Conservation (phyloP, 1,284 basidiomycete genomes). For the Ustilago nuda region DNA sequence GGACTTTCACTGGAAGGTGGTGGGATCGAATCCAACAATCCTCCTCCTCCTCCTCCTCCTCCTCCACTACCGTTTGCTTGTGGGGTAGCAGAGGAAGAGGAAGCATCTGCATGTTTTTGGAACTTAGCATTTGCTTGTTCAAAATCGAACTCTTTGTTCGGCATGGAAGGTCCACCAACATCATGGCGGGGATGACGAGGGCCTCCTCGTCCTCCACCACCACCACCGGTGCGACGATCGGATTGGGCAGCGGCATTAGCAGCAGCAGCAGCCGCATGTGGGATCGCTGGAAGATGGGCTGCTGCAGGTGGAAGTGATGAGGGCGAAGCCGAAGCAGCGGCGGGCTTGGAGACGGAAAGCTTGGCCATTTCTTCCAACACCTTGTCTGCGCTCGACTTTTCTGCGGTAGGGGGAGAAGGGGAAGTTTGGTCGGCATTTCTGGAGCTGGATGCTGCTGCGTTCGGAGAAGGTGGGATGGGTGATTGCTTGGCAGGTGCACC, state of each 20-base stretch:
- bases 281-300: conserved; percentile 51
- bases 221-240: conserved; percentile 25
- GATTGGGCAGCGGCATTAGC: conserved; percentile 30
- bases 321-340: conserved; percentile 24
- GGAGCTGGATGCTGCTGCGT: conserved; percentile 16
- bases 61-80: neutral
- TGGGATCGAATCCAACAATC: conserved; percentile 61
- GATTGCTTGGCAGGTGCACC: conserved; percentile 30
- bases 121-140: conserved; percentile 67
- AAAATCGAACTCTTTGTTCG: conserved; percentile 65
- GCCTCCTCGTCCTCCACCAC: neutral
- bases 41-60: conserved; percentile 11
- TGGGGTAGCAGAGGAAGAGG: neutral
- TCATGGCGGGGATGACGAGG: conserved; percentile 1
- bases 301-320: conserved; percentile 34
- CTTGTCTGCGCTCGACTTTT: conserved; percentile 49
- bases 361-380: conserved; percentile 60
- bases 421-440: conserved; percentile 11
- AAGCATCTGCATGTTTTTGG: conserved; percentile 46
- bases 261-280: conserved; percentile 54
- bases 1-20: conserved; percentile 37
- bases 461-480: conserved; percentile 9
- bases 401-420: conserved; percentile 23
- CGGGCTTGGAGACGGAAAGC: conserved; percentile 45
- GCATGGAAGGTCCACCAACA: conserved; percentile 43